Evolutionary conservation across 257 asterid species (phyloP).

Genomic region (Ballota nigra): DNA sequence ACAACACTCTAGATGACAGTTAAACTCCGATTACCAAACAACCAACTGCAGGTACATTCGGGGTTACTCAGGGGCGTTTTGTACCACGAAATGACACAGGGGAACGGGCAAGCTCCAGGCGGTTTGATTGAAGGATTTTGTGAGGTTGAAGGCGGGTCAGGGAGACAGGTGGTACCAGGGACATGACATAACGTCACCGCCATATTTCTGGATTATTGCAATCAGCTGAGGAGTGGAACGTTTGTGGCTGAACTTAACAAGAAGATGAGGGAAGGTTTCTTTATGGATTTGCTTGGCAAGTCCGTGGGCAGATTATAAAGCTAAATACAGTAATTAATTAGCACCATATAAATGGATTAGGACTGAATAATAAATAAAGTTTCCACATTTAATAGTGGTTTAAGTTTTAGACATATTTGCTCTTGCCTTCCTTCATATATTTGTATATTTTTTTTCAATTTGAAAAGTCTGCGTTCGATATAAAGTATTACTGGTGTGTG

Average conservation of each 20-base stretch:
- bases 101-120: constrained; percentile 47
- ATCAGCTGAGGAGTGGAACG: constrained; percentile 35
- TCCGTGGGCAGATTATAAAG: constrained; percentile 58
- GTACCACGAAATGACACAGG: constrained; percentile 61
- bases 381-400: no score
- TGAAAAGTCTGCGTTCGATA: no score
- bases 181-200: constrained; percentile 66
- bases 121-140: constrained; percentile 57
- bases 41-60: not conserved
- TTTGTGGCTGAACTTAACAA: constrained; percentile 59
- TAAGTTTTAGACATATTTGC: no score
- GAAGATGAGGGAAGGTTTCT: constrained; percentile 52
- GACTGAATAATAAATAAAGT: no score
- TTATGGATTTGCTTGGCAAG: constrained; percentile 54
- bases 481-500: no score
- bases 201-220: constrained; percentile 57
- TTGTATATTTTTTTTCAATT: no score
- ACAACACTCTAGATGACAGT: no score
- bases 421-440: no score
- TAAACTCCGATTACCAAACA: no score
- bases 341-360: no score
- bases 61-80: constrained; percentile 38
- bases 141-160: constrained; percentile 57
- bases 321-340: constrained; percentile 8
- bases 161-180: constrained; percentile 72